These are phyloP conservation scores for Phytophthora uliginosa DNA, from an alignment of 352 stramenopile species.

Conservation along the genomic window DNA sequence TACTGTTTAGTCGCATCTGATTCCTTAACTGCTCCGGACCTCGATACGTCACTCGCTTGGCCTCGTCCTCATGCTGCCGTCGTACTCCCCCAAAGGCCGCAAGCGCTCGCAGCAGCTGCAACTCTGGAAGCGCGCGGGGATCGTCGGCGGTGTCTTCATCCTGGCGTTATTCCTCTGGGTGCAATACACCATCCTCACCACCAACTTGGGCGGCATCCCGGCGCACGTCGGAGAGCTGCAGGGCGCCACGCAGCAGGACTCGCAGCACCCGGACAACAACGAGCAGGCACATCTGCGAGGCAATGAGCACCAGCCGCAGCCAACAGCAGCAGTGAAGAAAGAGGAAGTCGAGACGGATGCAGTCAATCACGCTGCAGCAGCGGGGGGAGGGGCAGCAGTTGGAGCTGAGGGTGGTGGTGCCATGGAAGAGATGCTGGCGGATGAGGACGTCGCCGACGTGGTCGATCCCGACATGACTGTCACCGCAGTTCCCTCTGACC, in stretches of 20 bases:
- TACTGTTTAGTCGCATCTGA: not conserved
- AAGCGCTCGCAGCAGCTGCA: slow-evolving; percentile 33
- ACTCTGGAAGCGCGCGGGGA: slow-evolving; percentile 34
- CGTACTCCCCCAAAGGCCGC: slow-evolving; percentile 24
- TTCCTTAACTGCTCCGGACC: not conserved
- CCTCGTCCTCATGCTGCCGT: slow-evolving; percentile 29
- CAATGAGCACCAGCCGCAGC: slow-evolving; percentile 3
- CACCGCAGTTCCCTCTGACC: slow-evolving; percentile 24
- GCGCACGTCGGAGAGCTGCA: slow-evolving; percentile 33
- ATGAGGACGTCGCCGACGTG: slow-evolving; percentile 98
- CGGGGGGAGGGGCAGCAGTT: slow-evolving; percentile 1
- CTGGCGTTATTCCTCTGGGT: slow-evolving; percentile 55
- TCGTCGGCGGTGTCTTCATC: slow-evolving; percentile 17
- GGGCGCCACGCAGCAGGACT: slow-evolving; percentile 24
- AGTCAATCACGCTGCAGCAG: slow-evolving; percentile 4
- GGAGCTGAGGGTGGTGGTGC: slow-evolving; percentile 6
- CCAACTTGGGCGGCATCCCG: slow-evolving; percentile 35
- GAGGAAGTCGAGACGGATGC: slow-evolving; percentile 3
- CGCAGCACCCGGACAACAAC: slow-evolving; percentile 9
- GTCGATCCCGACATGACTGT: slow-evolving; percentile 29
- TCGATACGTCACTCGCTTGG: slow-evolving; percentile 17
- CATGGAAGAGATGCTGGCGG: slow-evolving; percentile 96
- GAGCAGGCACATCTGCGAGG: slow-evolving; percentile 20
- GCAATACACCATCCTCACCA: slow-evolving; percentile 65
- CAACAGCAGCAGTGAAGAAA: not conserved